Base-by-base conservation (phyloP, 495 filamentous ascomycete species). In the Penicillium lagena region DNA sequence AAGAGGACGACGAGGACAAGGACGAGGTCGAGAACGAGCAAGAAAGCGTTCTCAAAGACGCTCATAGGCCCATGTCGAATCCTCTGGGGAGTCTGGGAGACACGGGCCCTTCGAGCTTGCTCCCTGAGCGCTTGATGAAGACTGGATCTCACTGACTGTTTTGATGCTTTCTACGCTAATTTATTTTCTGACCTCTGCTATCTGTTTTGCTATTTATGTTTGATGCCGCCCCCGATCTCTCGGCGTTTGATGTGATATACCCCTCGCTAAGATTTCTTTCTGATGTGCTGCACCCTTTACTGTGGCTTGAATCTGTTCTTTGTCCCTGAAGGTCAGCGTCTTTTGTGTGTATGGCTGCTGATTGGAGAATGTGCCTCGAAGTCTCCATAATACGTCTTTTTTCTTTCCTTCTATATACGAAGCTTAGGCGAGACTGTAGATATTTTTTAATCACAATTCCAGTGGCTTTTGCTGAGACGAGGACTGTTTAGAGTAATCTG, bases 191-290 rank as follows among this genome's bases (percentile, higher is more conserved):
- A 40, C 39, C 47, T 41, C 40, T 52, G 36, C 31, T 13, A 22
- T 35, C 37, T 43, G 29, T 17, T 46, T 27, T 47, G 52, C 53
- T 46, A 32, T 54, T 52, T 40, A 35, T 49, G 60, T 35, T 43
- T 35, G 30, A 28, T 31, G 39, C 36, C 42, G n/a, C 32, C 46
- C 7, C 49, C 47, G 46, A 36, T 42, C 43, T 42, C 52, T 50
- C 56, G 68, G 66, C 66, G 66, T 71, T 71, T 56, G 46, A 65
- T 68, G 63, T 67, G 68, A 71, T 71, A 71, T 71, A 71, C 68
- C 68, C 67, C 60, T 62, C 50, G 55, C 54, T 58, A 52, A 50
- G 48, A 47, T 49, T 55, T 56, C n/a, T 12, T 9, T 22, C 22
- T 22, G 22, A 22, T 22, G 22, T 22, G 22, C 37, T 45, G 39